These are phyloP conservation scores for Bryoglossum gracile DNA, from an alignment of 495 filamentous ascomycete species.

Conservation along the genomic window DNA sequence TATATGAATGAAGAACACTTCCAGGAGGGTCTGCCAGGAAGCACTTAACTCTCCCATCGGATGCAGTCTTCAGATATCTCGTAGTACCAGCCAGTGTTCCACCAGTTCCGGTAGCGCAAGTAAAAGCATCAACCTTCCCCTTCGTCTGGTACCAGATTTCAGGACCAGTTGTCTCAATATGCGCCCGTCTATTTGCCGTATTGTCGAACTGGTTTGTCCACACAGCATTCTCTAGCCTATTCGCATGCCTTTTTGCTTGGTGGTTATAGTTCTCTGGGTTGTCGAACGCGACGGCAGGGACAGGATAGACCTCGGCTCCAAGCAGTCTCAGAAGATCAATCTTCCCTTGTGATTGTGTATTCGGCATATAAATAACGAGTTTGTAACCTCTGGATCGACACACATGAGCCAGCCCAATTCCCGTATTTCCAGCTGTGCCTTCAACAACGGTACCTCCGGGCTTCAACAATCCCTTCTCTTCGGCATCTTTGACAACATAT, in stretches of 20 bases:
- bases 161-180: constrained; percentile 93
- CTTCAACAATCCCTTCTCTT: constrained; percentile 71
- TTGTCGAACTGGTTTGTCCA: constrained; percentile 99
- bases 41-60: constrained; percentile 73
- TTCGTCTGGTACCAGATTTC: constrained; percentile 95
- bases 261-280: constrained; percentile 97
- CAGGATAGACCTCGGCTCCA: constrained; percentile 96
- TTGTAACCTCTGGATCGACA: constrained; percentile 90
- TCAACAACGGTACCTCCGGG: constrained; percentile 93
- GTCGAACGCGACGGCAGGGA: constrained; percentile 93
- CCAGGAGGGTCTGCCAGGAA: constrained; percentile 93
- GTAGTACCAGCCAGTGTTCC: constrained; percentile 89
- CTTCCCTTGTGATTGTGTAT: constrained; percentile 97
- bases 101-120: constrained; percentile 87
- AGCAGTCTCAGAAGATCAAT: constrained; percentile 86
- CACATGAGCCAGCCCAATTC: constrained; percentile 95
- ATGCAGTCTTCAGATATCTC: constrained; percentile 77
- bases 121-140: constrained; percentile 87
- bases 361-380: constrained; percentile 98
- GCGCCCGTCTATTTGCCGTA: constrained; percentile 83
- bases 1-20: constrained; percentile 85
- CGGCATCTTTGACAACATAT: constrained; percentile 89
- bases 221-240: constrained; percentile 77
- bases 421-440: constrained; percentile 95
- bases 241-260: constrained; percentile 83